These are phyloP conservation scores for Kazachstania viticola DNA, from an alignment of 805 yeast genomes.

Conservation along the genomic window DNA sequence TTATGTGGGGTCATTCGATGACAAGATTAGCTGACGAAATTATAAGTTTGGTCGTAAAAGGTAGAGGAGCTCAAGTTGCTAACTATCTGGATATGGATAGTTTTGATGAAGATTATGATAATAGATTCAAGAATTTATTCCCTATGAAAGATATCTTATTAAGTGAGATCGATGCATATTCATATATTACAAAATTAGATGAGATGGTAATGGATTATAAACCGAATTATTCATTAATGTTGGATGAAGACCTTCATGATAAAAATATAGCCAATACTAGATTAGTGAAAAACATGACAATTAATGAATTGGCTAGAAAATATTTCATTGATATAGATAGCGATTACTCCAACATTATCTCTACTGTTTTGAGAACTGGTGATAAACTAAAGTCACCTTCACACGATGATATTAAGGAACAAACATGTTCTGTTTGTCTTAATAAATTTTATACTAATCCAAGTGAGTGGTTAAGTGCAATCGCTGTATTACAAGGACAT, in stretches of 20 bases:
- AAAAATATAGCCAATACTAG: slow-evolving; percentile 9
- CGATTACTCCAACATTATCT: slow-evolving; percentile 78
- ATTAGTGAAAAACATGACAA: slow-evolving; percentile 55
- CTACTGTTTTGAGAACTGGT: slow-evolving; percentile 87
- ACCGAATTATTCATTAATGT: slow-evolving; percentile 12
- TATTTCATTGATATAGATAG: slow-evolving; percentile 64
- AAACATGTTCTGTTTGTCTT: slow-evolving; percentile 48
- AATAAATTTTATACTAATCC: slow-evolving; percentile 45
- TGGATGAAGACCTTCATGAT: slow-evolving; percentile 28
- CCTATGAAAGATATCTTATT: slow-evolving; percentile 70
- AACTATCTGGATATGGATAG: slow-evolving; percentile 33
- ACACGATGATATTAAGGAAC: slow-evolving; percentile 4
- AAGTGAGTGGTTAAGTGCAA: slow-evolving; percentile 51
- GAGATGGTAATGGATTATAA: slow-evolving; percentile 20
- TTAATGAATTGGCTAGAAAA: slow-evolving; percentile 63
- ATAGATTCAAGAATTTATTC: slow-evolving; percentile 37
- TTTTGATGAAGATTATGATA: slow-evolving; percentile 20
- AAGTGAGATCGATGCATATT: slow-evolving; percentile 54
- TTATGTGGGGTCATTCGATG: slow-evolving; percentile 70
- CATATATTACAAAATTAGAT: slow-evolving; percentile 25
- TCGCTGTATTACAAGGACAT: slow-evolving; percentile 50
- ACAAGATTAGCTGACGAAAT: slow-evolving; percentile 71
- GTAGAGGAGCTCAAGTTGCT: slow-evolving; percentile 67
- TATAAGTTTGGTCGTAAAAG: slow-evolving; percentile 71
- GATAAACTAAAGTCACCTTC: slow-evolving; percentile 53